Base-by-base conservation (phyloP, 345 rosid genomes). In the Arabis alpina region DNA sequence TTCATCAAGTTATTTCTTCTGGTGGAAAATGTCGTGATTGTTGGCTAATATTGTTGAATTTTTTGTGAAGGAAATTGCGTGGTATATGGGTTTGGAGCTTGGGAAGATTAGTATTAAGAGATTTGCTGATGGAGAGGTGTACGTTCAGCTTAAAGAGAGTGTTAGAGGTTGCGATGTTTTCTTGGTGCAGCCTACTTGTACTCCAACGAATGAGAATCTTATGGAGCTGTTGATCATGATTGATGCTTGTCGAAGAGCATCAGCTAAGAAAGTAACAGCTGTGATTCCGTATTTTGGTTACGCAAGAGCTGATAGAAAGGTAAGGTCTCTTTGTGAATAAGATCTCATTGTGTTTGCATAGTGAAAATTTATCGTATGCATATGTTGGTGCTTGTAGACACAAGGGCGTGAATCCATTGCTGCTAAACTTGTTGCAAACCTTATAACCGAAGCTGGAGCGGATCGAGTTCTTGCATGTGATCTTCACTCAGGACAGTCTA, bases 401-500 rank as follows among this genome's bases (percentile, higher is more conserved):
- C 99, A 94, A 81, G 98, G 98, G 63, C 93, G 99, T 58, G 98
- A 94, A 76, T 94, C 99, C 52, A 94, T 94, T 77, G 98, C 98
- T 14, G 99, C 99, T 59, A 91, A 94, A 83, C 80, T 94, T 63
- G 92, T 94, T 50, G 99, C 98, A 16, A 94, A 94, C 71, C 87
- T 94, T 77, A 86, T 94, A 27, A 94, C 99, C 0, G 96, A 91
- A 80, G 98, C 99, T 5, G 98, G 99, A 74, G 99, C 96, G 23
- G 87, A 92, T 64, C 96, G 98, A 51, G 96, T 94, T 79, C 88
- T 94, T 75, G 88, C 96, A 44, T 91, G 99, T 85, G 98, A 94
- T 83, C 92, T 91, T 76, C 99, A 94, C 68, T 94, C 99, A 36
- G 99, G 99, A 63, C 99, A 94, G 80, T 88, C 99, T 68, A 91